Base-by-base conservation (phyloP, 2,329 filamentous ascomycete species). In the Bipolaris bicolor region DNA sequence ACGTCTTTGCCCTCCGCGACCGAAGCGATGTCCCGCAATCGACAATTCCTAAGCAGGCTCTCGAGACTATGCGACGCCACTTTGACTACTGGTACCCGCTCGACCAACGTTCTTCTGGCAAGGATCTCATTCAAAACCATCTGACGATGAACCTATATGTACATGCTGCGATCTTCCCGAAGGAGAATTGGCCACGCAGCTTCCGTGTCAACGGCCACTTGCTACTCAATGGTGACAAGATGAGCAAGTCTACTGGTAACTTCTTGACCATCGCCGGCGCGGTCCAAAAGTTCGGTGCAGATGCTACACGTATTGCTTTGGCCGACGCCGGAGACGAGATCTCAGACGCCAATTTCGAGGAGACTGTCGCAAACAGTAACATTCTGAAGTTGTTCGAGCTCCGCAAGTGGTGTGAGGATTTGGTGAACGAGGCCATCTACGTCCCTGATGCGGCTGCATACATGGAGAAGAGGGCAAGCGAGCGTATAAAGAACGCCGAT, bases 1-100 rank as follows among this genome's bases (percentile, higher is more conserved):
- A 96, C 74, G 81, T 98, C 66, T 97, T 98, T 80, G 89, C 86
- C 73, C 87, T 91, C 55, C 86, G 87, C 16, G 88, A 92, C 53
- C 86, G 87, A 20, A 88, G 91, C 53, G 84, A 82, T 60, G 85
- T 93, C 26, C 86, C 89, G 15, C 76, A 85, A 55, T 90, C 86
- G 57, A 88, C 88, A 37, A 96, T 97, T 58, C 82, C 87, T 58
- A 86, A 88, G 77, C 86, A 88, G 59, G 86, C 86, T 3, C 83
- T 99, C 43, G 86, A 91, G 72, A 84, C 86, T 39, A 90, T 99
- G 90, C 86, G 92, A 59, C 86, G 93, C 71, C 92, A 96, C 70
- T 98, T 98, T 70, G 90, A 95, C 76, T 99, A 97, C 84, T 98
- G 92, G 83, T 99, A 98, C 77, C 95, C 95, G 39, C 82, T 98